A percentile compares a stretch with the other conserved stretches of the same genome.
Evolutionary conservation across 345 rosid genomes (phyloP).

Genomic region (Salix udensis): DNA sequence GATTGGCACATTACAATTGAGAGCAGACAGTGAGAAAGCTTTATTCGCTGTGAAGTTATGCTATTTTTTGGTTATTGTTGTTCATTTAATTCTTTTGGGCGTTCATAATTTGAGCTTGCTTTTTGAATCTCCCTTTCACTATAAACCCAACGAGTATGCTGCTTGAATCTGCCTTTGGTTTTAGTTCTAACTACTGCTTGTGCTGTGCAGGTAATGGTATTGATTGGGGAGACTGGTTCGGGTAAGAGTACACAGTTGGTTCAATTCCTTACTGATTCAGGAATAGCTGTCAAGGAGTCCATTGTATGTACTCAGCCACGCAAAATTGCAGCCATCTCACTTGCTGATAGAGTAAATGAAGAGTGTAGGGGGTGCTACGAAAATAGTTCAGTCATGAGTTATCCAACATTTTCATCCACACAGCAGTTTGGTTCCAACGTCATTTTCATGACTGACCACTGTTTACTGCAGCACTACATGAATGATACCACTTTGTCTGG

Average conservation of each 20-base stretch:
- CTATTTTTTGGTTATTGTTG: no score
- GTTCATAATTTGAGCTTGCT: no score
- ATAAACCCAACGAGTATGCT: neutral
- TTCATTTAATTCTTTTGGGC: no score
- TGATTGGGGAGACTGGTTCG: slow-evolving; percentile 94
- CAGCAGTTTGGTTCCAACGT: slow-evolving; percentile 55
- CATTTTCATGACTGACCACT: slow-evolving; percentile 78
- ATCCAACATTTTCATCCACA: slow-evolving; percentile 55
- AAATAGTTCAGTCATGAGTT: slow-evolving; percentile 43
- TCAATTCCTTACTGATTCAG: slow-evolving; percentile 89
- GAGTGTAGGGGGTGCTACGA: slow-evolving; percentile 66
- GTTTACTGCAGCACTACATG: slow-evolving; percentile 70
- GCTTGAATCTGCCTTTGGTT: neutral
- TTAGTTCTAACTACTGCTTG: neutral
- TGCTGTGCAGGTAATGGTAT: slow-evolving; percentile 50
- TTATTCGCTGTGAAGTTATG: no score
- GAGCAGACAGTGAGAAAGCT: no score
- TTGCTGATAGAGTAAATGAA: slow-evolving; percentile 68
- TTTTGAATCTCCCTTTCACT: no score
- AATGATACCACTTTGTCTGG: slow-evolving; percentile 62
- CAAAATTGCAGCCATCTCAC: slow-evolving; percentile 74
- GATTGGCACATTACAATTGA: no score
- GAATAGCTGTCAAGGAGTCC: slow-evolving; percentile 48
- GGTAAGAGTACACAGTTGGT: slow-evolving; percentile 94
- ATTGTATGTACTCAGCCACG: slow-evolving; percentile 89